Conservation (phyloP, 441 rosid genomes). For the Manihot esculenta region DNA sequence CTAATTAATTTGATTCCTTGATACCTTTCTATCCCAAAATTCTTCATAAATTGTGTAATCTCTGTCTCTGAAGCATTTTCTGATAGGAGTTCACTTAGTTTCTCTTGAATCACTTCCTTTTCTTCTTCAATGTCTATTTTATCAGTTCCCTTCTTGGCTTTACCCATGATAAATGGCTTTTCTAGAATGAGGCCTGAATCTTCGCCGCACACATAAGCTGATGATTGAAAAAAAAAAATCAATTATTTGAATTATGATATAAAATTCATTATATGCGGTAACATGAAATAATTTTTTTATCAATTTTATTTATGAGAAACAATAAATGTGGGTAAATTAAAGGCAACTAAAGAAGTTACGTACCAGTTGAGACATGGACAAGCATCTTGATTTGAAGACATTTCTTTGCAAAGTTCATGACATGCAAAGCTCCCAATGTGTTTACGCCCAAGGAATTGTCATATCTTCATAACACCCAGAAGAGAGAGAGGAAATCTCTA, state of each 20-base stretch:
- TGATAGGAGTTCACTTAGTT: slow-evolving; percentile 24
- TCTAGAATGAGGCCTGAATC: slow-evolving; percentile 34
- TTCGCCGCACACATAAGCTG: slow-evolving; percentile 26
- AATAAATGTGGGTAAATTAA: too few relatives aligned
- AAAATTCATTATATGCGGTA: too few relatives aligned
- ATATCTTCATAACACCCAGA: slow-evolving; percentile 14
- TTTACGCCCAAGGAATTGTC: slow-evolving; percentile 39
- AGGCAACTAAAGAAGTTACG: too few relatives aligned
- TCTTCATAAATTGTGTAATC: slow-evolving; percentile 49
- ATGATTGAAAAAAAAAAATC: background rate
- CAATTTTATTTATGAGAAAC: too few relatives aligned
- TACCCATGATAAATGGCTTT: slow-evolving; percentile 27
- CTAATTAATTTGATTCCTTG: background rate
- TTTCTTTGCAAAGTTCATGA: slow-evolving; percentile 42
- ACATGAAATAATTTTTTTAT: too few relatives aligned
- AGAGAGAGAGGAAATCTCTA: background rate
- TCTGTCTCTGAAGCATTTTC: slow-evolving; percentile 15
- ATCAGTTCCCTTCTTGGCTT: slow-evolving; percentile 19
- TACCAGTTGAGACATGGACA: slow-evolving; percentile 56
- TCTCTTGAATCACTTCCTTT: slow-evolving; percentile 24
- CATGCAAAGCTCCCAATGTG: slow-evolving; percentile 41
- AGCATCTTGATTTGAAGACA: slow-evolving; percentile 33
- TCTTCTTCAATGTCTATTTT: slow-evolving; percentile 33
- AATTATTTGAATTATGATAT: too few relatives aligned
- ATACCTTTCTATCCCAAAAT: slow-evolving; percentile 65